A percentile compares a stretch with the other conserved stretches of the same genome.
Evolutionary conservation across 2,329 filamentous ascomycete species (phyloP).

Genomic region (Podosphaera xanthii): DNA sequence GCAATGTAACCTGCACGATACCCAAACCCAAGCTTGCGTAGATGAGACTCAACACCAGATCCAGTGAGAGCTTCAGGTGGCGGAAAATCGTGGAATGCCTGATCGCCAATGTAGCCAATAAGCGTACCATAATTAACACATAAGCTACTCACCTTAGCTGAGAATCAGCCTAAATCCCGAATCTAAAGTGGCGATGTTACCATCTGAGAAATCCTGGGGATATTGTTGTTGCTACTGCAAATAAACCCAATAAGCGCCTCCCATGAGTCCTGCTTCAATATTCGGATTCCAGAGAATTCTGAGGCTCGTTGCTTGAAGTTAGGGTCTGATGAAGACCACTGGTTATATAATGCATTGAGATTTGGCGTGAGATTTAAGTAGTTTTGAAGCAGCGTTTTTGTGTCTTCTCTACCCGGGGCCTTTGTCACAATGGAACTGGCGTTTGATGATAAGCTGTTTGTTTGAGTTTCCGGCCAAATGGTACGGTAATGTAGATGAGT

Average conservation of each 20-base stretch:
- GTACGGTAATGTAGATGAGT: conserved; percentile 60
- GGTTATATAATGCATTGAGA: conserved; percentile 50
- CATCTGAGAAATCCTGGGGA: conserved; percentile 87
- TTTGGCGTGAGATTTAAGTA: conserved; percentile 78
- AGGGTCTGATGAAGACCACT: conserved; percentile 67
- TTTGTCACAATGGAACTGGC: conserved; percentile 18
- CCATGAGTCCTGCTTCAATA: conserved; percentile 88
- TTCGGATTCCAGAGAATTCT: conserved; percentile 74
- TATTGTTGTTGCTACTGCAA: conserved; percentile 98
- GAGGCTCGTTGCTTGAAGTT: conserved; percentile 80
- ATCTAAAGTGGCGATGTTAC: conserved; percentile 20
- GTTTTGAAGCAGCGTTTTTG: conserved; percentile 48
- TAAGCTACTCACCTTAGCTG: conserved; percentile 50
- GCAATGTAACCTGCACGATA: conserved; percentile 87
- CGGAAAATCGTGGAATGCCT: conserved; percentile 74
- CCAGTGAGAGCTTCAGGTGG: conserved; percentile 48
- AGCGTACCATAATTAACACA: conserved; percentile 66
- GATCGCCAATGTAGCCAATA: conserved; percentile 45
- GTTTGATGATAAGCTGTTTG: conserved; percentile 18
- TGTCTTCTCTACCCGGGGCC: conserved; percentile 35
- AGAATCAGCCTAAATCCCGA: background rate
- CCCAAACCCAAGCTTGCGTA: conserved; percentile 73
- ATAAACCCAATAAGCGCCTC: conserved; percentile 87
- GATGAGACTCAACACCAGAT: conserved; percentile 51
- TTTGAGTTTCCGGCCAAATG: conserved; percentile 27